A percentile compares a stretch with the other conserved stretches of the same genome.
Evolutionary conservation across 495 filamentous ascomycete genomes (phyloP).

Genomic region (Neohortaea acidophila): DNA sequence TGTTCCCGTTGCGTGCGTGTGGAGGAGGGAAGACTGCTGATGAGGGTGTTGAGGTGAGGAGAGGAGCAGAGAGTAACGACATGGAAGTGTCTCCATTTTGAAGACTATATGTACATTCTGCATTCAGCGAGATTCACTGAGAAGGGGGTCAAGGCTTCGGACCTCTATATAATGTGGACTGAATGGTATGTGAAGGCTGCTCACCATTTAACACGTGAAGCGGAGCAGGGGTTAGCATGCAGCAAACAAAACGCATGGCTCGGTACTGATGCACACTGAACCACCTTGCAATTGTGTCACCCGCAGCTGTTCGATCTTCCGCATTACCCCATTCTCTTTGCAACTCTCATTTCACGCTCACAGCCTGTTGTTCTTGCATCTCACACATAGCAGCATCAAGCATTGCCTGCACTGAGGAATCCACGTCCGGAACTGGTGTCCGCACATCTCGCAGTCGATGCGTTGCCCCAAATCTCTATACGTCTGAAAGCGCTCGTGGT

Average conservation of each 20-base stretch:
- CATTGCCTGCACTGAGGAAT: background rate
- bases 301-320: background rate
- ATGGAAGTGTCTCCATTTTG: too few relatives aligned
- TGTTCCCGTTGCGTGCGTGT: background rate
- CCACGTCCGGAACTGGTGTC: background rate
- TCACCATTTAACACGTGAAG: too few relatives aligned
- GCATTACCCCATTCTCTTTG: background rate
- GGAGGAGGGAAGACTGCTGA: too few relatives aligned
- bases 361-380: background rate
- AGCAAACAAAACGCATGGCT: background rate
- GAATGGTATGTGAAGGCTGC: too few relatives aligned
- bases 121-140: too few relatives aligned
- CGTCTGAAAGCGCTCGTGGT: conserved; percentile 7
- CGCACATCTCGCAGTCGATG: background rate
- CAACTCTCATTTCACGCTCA: background rate
- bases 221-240: background rate
- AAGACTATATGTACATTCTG: too few relatives aligned
- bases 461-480: background rate
- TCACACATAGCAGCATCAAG: background rate
- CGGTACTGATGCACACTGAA: background rate
- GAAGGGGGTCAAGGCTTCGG: too few relatives aligned
- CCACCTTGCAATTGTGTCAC: background rate
- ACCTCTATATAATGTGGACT: too few relatives aligned
- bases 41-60: too few relatives aligned
- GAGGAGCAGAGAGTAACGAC: too few relatives aligned